A percentile compares a stretch with the other conserved stretches of the same genome.
Conservation (phyloP, 2,329 filamentous ascomycete genomes). For the Podosphaera xanthii region DNA sequence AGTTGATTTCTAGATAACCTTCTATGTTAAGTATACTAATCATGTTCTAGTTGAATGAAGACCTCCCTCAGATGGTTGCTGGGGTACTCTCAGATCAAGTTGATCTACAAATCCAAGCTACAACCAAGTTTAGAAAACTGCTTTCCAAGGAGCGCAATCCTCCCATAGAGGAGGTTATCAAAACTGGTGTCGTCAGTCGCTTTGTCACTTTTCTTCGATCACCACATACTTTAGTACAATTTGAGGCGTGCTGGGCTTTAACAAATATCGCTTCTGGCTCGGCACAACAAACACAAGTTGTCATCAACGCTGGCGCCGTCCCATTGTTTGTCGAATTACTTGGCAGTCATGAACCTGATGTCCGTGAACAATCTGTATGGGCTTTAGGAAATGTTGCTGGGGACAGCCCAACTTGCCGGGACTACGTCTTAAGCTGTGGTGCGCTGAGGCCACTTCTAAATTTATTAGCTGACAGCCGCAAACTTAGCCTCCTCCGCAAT, state of each 20-base stretch:
- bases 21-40: constrained; percentile 7
- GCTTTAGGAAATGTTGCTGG: constrained; percentile 96
- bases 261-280: constrained; percentile 98
- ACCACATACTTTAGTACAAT: constrained; percentile 92
- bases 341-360: constrained; percentile 88
- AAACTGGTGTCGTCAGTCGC: constrained; percentile 89
- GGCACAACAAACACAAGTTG: constrained; percentile 90
- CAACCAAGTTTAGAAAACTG: constrained; percentile 95
- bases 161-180: constrained; percentile 96
- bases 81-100: constrained; percentile 98
- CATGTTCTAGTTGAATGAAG: constrained; percentile 60
- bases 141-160: constrained; percentile 97
- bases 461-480: constrained; percentile 87
- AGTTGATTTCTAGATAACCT: neutral
- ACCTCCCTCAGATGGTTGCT: constrained; percentile 92
- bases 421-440: constrained; percentile 81
- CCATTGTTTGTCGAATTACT: constrained; percentile 96
- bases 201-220: constrained; percentile 98
- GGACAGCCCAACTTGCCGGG: constrained; percentile 90
- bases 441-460: constrained; percentile 76
- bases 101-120: constrained; percentile 89
- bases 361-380: constrained; percentile 96
- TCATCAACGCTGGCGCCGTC: constrained; percentile 93
- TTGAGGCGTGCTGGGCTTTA: constrained; percentile 95
- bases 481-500: constrained; percentile 96